These are phyloP conservation scores for Aspergillus transmontanensis DNA, from an alignment of 2,329 filamentous ascomycete genomes.

Conservation along the genomic window DNA sequence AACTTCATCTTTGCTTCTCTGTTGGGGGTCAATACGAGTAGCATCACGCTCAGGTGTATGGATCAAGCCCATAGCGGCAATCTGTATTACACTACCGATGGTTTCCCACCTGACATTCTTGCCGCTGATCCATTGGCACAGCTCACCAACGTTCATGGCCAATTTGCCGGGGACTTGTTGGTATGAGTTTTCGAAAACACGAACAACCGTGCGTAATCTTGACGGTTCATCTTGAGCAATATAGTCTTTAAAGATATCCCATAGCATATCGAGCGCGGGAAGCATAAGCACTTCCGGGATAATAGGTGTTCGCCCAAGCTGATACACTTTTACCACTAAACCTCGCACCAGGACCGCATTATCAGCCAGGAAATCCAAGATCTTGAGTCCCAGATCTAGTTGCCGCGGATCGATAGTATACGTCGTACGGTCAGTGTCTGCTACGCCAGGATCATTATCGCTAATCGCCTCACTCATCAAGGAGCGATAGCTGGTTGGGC, in stretches of 20 bases:
- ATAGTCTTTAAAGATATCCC: not conserved
- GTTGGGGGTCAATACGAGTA: not conserved
- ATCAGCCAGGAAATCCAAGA: not conserved
- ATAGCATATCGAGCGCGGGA: not conserved
- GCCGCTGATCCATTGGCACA: not conserved
- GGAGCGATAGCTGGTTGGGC: constrained; percentile 5
- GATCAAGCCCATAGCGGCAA: not conserved
- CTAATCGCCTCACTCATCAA: not conserved
- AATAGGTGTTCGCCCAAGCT: not conserved
- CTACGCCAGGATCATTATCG: not conserved
- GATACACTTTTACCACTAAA: not conserved
- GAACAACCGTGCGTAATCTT: not conserved
- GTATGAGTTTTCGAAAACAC: not conserved
- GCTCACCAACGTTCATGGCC: not conserved
- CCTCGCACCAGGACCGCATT: not conserved
- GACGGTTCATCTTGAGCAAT: not conserved
- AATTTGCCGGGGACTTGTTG: not conserved
- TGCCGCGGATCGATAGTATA: not conserved
- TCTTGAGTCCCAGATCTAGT: not conserved
- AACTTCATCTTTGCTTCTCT: not conserved
- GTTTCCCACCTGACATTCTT: not conserved
- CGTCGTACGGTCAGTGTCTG: not conserved
- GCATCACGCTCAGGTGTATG: not conserved
- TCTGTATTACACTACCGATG: not conserved
- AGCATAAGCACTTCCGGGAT: constrained; percentile 4